Base-by-base conservation (phyloP, 139 green algal genomes). In the Tetraselmis chui region DNA sequence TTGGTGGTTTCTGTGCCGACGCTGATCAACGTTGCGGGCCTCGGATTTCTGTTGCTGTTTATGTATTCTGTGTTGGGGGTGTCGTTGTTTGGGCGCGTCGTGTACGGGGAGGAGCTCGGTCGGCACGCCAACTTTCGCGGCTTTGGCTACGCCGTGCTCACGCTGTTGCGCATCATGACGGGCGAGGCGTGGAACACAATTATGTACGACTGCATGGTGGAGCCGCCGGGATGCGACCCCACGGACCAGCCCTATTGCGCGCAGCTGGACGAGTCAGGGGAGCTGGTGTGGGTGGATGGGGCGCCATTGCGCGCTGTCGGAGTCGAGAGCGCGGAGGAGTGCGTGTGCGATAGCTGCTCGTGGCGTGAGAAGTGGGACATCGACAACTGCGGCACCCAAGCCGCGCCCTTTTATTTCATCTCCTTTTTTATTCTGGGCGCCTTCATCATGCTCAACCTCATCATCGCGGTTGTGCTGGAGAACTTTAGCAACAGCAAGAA, bases 401-500 rank as follows among this genome's bases (percentile, higher is more conserved):
- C 25, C 31, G 84, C 81, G 30, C 77, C 82, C 25, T 45, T 85
- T 27, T 85, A 86, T 31, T 86, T 88, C 45, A 76, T 84, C 0
- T 30, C 79, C 24, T 88, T 84, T 59, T 75, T 86, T 5, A n/a
- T 85, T 5, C 29, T 86, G 1, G 76, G 81, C 31, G 76, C 76
- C 1, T 88, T 88, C 27, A 76, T 88, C 79, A 81, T 80, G 28
- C 85, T 88, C 28, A 88, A 88, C 82, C 79, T 88, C 2, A 31
- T 88, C 79, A 86, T 88, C 79, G 85, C 85, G 1, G 85, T 88
- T 29, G 85, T 88, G 27, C 32, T 88, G 27, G 85, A 88, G 30
- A 86, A 86, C 81, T 88, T 86, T 79, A 79, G 45, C 29, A 75
- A 31, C 32, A 85, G 24, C 29, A 79, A 79, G 30, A 84, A 83